Conservation (phyloP, 805 yeast genomes). For the Metschnikowia orientalis region DNA sequence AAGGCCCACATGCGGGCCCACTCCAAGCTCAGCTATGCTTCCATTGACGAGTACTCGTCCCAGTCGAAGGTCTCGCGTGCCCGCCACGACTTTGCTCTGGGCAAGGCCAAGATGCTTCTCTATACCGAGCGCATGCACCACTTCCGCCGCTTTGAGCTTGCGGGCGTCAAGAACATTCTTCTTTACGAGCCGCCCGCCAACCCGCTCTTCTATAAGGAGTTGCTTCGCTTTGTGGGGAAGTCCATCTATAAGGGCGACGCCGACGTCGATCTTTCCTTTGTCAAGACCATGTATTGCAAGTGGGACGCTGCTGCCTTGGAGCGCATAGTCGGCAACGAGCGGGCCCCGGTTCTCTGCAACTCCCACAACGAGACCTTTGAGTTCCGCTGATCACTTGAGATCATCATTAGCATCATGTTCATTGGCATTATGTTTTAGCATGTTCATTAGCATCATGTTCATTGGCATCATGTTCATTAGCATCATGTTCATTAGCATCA, state of each 20-base stretch:
- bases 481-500: no score
- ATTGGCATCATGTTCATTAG: no score
- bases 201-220: constrained; percentile 77
- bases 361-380: constrained; percentile 75
- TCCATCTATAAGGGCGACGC: constrained; percentile 55
- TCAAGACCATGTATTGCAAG: constrained; percentile 63
- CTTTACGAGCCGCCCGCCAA: constrained; percentile 84
- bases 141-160: constrained; percentile 77
- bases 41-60: constrained; percentile 78
- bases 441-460: no score
- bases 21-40: constrained; percentile 61
- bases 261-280: constrained; percentile 39
- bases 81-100: constrained; percentile 63
- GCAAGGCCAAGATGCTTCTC: constrained; percentile 62
- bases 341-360: constrained; percentile 64
- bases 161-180: constrained; percentile 77
- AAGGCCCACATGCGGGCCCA: constrained; percentile 63
- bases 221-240: constrained; percentile 62
- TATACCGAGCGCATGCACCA: constrained; percentile 94
- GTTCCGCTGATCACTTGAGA: constrained; percentile 49
- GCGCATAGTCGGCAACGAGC: constrained; percentile 73
- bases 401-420: no score
- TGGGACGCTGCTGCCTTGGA: constrained; percentile 79
- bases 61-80: constrained; percentile 67
- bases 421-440: no score